Conservation (phyloP, 257 asterid genomes). For the Salvia rosmarinus region DNA sequence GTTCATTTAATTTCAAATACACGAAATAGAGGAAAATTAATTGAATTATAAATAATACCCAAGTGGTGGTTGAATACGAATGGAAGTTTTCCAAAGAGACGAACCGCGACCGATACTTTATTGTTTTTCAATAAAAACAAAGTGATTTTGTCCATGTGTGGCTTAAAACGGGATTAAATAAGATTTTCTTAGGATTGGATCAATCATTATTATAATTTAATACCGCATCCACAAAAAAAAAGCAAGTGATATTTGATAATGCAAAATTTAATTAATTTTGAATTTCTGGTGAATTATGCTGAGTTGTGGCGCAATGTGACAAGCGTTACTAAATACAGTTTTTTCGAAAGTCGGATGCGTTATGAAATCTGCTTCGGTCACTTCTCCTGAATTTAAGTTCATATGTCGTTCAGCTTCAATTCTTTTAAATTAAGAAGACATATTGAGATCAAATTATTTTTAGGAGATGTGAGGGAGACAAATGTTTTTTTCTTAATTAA, state of each 20-base stretch:
- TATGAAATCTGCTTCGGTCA: constrained; percentile 1
- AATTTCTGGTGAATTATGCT: not conserved
- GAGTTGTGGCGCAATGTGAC: constrained; percentile 20
- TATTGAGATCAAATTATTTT: not conserved
- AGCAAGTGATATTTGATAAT: not conserved
- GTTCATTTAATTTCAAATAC: not conserved
- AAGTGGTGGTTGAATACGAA: constrained; percentile 20
- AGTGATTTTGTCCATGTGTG: constrained; percentile 8
- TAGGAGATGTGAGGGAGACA: not conserved
- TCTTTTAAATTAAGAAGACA: too few species aligned
- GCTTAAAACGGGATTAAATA: constrained; percentile 14
- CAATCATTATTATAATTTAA: not conserved
- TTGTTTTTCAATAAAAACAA: not conserved
- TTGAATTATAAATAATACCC: not conserved
- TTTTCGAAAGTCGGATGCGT: not conserved
- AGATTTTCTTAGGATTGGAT: not conserved
- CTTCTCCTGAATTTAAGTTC: constrained; percentile 20
- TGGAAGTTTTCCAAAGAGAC: not conserved
- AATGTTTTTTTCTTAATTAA: not conserved
- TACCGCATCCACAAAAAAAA: not conserved
- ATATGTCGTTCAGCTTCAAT: not conserved
- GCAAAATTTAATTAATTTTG: not conserved
- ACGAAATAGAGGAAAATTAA: not conserved
- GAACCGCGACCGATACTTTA: not conserved
- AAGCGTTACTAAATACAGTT: constrained; percentile 2